Evolutionary conservation across 2,329 filamentous ascomycete species (phyloP).

Genomic region (Stylonectria norvegica): DNA sequence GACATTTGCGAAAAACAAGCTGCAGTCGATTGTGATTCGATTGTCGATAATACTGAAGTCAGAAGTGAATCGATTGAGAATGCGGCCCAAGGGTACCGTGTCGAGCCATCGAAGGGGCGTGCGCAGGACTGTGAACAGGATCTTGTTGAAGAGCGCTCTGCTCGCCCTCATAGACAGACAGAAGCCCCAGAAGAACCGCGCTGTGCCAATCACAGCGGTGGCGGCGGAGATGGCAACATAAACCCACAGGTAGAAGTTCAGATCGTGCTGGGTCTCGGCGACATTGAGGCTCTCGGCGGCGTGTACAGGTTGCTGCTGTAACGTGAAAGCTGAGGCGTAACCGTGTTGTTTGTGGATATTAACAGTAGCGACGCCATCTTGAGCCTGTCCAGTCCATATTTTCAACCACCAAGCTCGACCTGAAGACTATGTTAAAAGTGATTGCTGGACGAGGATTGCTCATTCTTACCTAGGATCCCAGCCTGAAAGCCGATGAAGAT

Average conservation of each 20-base stretch:
- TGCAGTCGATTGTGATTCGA: conserved; percentile 60
- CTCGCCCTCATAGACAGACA: conserved; percentile 65
- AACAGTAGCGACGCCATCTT: conserved; percentile 14
- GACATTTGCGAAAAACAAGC: conserved; percentile 56
- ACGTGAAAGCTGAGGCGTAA: conserved; percentile 42
- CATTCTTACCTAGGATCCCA: conserved; percentile 49
- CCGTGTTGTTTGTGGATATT: conserved; percentile 34
- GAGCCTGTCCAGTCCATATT: conserved; percentile 52
- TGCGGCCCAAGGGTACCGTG: conserved; percentile 71
- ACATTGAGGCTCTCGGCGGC: conserved; percentile 30
- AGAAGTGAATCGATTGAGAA: conserved; percentile 74
- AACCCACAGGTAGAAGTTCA: conserved; percentile 65
- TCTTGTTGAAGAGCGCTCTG: conserved; percentile 61
- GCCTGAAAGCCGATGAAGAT: conserved; percentile 55
- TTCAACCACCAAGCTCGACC: conserved; percentile 62
- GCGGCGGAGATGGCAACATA: conserved; percentile 66
- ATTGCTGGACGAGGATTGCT: no score
- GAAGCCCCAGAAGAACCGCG: conserved; percentile 62
- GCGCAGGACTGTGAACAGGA: conserved; percentile 65
- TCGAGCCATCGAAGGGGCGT: conserved; percentile 78
- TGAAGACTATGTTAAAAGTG: conserved; percentile 17
- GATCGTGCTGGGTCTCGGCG: conserved; percentile 34
- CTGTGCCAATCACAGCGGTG: conserved; percentile 56
- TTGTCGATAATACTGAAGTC: conserved; percentile 75
- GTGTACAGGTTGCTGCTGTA: conserved; percentile 46